These are phyloP conservation scores for Lepidium aucheri DNA, from an alignment of 345 rosid species.

Conservation along the genomic window DNA sequence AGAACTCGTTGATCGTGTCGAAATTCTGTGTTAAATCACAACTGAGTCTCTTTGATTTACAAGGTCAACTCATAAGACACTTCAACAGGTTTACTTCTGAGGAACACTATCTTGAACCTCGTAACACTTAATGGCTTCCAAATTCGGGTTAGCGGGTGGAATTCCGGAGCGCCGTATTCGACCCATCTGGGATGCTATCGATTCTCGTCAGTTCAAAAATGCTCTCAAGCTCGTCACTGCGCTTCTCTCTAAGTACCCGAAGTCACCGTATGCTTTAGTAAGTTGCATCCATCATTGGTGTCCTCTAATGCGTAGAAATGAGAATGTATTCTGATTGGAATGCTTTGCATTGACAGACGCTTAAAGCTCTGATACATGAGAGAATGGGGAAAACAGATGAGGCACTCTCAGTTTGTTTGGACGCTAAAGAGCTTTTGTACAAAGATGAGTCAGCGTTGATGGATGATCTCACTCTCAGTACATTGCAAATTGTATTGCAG, in stretches of 20 bases:
- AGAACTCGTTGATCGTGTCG: not conserved
- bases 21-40: not conserved
- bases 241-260: constrained; percentile 72
- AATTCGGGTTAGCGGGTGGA: constrained; percentile 88
- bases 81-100: not conserved
- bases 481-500: constrained; percentile 84
- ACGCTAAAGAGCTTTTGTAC: constrained; percentile 65
- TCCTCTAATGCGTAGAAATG: not conserved
- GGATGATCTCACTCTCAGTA: constrained; percentile 98
- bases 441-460: constrained; percentile 62
- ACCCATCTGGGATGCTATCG: constrained; percentile 94
- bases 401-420: constrained; percentile 55
- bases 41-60: not conserved
- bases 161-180: constrained; percentile 98
- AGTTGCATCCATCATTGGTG: constrained; percentile 10
- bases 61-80: constrained; percentile 17
- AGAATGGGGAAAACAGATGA: constrained; percentile 87
- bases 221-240: constrained; percentile 77
- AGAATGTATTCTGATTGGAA: not conserved
- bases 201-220: constrained; percentile 91
- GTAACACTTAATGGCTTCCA: constrained; percentile 60
- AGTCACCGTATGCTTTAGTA: constrained; percentile 89
- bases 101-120: not conserved
- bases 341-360: constrained; percentile 44
- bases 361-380: constrained; percentile 76